phyloP scores from a whole-genome alignment of 1,139 yeast genomes.

The Kodamaea ohmeri region DNA sequence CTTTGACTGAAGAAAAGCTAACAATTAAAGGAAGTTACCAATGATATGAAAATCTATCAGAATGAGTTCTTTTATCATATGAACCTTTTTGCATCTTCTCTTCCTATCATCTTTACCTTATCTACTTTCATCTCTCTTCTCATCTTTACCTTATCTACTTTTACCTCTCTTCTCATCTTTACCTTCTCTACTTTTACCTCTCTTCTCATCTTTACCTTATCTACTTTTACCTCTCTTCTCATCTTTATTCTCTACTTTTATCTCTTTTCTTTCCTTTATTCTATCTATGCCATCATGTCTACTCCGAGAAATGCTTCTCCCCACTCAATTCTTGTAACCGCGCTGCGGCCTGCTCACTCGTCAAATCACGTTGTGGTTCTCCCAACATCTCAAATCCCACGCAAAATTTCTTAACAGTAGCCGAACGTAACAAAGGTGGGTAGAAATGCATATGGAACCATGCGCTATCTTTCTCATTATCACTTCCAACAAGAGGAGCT shows the following conservation, averaged over 20 bases:
- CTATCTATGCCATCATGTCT: not conserved
- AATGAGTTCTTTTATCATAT: too few species aligned
- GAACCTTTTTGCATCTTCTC: too few species aligned
- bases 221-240: not conserved
- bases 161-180: not conserved
- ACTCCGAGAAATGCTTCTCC: conserved; percentile 33
- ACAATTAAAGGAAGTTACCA: too few species aligned
- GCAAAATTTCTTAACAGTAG: conserved; percentile 71
- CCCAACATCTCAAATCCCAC: conserved; percentile 80
- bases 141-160: too few species aligned
- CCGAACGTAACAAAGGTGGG: conserved; percentile 73
- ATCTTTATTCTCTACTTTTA: not conserved
- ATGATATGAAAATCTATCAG: too few species aligned
- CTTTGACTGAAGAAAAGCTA: too few species aligned
- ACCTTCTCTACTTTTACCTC: not conserved
- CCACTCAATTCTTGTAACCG: conserved; percentile 48
- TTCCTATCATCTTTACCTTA: too few species aligned
- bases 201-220: not conserved
- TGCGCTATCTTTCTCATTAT: conserved; percentile 39
- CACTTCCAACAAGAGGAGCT: conserved; percentile 51
- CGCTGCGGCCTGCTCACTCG: conserved; percentile 72
- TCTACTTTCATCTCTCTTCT: too few species aligned
- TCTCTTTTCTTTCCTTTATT: not conserved
- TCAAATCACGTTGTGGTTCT: conserved; percentile 75
- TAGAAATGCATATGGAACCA: conserved; percentile 80